Evolutionary conservation across 805 yeast species (phyloP).

Genomic region (Priceomyces castillae): DNA sequence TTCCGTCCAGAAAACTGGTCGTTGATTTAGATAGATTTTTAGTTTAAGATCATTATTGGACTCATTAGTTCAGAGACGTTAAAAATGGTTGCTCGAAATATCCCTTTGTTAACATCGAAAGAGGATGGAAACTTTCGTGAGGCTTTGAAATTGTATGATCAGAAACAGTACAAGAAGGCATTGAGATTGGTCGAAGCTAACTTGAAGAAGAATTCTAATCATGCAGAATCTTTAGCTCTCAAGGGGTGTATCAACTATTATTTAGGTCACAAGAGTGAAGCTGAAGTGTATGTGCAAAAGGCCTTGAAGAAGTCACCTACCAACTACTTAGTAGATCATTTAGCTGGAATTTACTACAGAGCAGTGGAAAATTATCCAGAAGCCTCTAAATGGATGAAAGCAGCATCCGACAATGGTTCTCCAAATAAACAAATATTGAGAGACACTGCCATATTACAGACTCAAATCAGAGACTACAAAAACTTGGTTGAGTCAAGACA

Average conservation of each 20-base stretch:
- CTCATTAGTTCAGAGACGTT: not conserved
- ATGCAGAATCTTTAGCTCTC: constrained; percentile 78
- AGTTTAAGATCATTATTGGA: not conserved
- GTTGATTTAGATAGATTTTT: not conserved
- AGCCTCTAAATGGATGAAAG: constrained; percentile 74
- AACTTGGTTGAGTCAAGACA: constrained; percentile 62
- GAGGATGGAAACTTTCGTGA: constrained; percentile 77
- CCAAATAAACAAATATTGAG: constrained; percentile 75
- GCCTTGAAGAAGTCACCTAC: constrained; percentile 59
- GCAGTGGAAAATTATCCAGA: constrained; percentile 64
- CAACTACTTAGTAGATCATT: constrained; percentile 76
- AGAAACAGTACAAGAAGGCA: constrained; percentile 84
- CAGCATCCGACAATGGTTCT: constrained; percentile 74
- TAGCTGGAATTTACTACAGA: constrained; percentile 81
- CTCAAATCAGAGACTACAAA: constrained; percentile 74
- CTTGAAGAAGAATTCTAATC: constrained; percentile 70
- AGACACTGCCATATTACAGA: constrained; percentile 76
- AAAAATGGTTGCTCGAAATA: constrained; percentile 20
- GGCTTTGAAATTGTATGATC: constrained; percentile 80
- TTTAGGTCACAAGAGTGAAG: constrained; percentile 60
- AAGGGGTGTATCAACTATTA: constrained; percentile 72
- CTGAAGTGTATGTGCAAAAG: constrained; percentile 55
- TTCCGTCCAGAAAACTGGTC: not conserved
- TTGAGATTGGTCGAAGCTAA: constrained; percentile 71
- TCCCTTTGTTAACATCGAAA: constrained; percentile 46